phyloP scores from a whole-genome alignment of 2,329 filamentous ascomycete species.

The Onygena corvina region DNA sequence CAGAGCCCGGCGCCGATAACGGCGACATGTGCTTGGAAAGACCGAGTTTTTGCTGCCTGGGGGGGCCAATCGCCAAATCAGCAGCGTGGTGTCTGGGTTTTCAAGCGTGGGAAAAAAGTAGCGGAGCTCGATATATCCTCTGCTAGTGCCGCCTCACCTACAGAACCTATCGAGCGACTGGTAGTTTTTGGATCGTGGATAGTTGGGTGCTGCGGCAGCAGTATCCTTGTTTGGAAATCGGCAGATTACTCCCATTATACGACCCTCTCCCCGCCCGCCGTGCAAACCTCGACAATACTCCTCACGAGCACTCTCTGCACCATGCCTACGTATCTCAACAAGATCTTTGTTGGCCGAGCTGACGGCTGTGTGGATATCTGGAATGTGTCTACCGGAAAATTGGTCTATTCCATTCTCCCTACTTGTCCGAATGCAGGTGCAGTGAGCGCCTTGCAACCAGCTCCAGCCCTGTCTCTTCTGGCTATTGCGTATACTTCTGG shows the following conservation, averaged over 20 bases:
- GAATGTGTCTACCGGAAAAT: slow-evolving; percentile 85
- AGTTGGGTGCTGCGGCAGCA: slow-evolving; percentile 60
- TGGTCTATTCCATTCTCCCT: slow-evolving; percentile 80
- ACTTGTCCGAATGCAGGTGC: slow-evolving; percentile 59
- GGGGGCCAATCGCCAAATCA: slow-evolving; percentile 47
- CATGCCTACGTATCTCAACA: slow-evolving; percentile 93
- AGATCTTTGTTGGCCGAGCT: slow-evolving; percentile 75
- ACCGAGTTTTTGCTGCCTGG: slow-evolving; percentile 82
- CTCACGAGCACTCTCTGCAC: slow-evolving; percentile 70
- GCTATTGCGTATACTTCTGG: slow-evolving; percentile 80
- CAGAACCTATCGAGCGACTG: slow-evolving; percentile 63
- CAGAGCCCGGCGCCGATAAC: slow-evolving; percentile 79
- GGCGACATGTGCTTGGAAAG: slow-evolving; percentile 76
- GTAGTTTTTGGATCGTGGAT: slow-evolving; percentile 86
- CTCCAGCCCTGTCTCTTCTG: slow-evolving; percentile 70
- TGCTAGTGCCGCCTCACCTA: slow-evolving; percentile 35
- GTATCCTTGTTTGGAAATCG: slow-evolving; percentile 82
- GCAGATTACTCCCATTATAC: slow-evolving; percentile 79
- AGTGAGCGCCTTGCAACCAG: slow-evolving; percentile 77
- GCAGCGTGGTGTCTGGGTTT: slow-evolving; percentile 68
- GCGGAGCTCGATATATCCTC: slow-evolving; percentile 59
- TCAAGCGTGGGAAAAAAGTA: slow-evolving; percentile 77
- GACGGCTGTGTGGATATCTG: slow-evolving; percentile 93
- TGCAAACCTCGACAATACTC: slow-evolving; percentile 47
- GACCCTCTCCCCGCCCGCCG: slow-evolving; percentile 52